Evolutionary conservation across 2,329 filamentous ascomycete genomes (phyloP).

Genomic region (Lomentospora prolificans): DNA sequence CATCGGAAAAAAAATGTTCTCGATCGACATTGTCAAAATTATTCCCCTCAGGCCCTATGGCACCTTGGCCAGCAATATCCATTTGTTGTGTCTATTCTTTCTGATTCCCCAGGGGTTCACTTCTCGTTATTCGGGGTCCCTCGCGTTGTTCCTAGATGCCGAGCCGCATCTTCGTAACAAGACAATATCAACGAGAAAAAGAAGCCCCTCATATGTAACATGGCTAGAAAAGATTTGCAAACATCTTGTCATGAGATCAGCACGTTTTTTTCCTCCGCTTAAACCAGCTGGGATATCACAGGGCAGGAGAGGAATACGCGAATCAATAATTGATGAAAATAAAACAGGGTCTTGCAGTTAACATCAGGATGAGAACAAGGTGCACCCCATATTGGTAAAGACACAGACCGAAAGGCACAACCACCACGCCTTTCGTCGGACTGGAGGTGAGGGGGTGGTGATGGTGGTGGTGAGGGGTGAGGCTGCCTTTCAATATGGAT

Average conservation of each 20-base stretch:
- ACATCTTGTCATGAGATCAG: neutral
- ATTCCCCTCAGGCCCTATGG: neutral
- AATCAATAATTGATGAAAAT: neutral
- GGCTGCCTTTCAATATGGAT: neutral
- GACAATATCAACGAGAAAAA: too few relatives aligned
- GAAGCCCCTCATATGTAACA: too few relatives aligned
- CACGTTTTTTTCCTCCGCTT: neutral
- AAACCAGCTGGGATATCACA: too few relatives aligned
- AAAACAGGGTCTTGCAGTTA: neutral
- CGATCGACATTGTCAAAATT: neutral
- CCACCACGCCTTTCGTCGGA: too few relatives aligned
- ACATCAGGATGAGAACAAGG: neutral
- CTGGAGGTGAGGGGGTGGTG: neutral
- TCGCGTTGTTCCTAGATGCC: neutral
- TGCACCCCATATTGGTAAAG: neutral
- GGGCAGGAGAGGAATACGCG: neutral
- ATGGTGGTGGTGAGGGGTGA: neutral
- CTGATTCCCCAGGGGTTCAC: neutral
- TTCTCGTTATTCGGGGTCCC: neutral
- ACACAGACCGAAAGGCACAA: too few relatives aligned
- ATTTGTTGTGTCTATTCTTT: neutral
- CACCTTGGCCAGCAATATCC: too few relatives aligned
- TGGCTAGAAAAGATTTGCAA: neutral
- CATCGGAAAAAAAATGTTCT: neutral
- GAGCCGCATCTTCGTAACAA: neutral